Evolutionary conservation across 371 early-diverging fungal species (phyloP).

Genomic region (Mycotypha africana): DNA sequence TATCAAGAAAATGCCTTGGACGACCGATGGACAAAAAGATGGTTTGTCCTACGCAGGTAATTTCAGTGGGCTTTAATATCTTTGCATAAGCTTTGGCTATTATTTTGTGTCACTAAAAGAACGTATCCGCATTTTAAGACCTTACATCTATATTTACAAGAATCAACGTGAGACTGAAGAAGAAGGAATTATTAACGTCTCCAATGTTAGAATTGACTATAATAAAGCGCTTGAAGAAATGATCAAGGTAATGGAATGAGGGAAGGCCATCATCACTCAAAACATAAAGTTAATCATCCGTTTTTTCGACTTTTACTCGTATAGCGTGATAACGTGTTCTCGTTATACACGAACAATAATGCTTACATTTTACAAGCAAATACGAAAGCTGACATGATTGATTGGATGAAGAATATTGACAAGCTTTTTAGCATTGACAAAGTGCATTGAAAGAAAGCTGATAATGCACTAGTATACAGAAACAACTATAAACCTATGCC

Average conservation of each 20-base stretch:
- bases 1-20: conserved; percentile 56
- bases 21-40: conserved; percentile 71
- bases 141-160: conserved; percentile 74
- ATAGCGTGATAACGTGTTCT: conserved; percentile 64
- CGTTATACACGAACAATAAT: conserved; percentile 70
- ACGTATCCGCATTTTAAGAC: conserved; percentile 32
- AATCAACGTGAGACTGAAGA: conserved; percentile 59
- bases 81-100: not conserved
- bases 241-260: conserved; percentile 34
- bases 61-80: not conserved
- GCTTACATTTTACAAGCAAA: conserved; percentile 70
- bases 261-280: too few relatives aligned
- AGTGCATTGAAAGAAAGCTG: too few relatives aligned
- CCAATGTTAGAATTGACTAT: conserved; percentile 61
- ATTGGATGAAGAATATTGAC: conserved; percentile 73
- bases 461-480: too few relatives aligned
- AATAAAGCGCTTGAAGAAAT: conserved; percentile 51
- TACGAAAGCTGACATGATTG: conserved; percentile 58
- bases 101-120: not conserved
- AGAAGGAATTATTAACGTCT: conserved; percentile 66
- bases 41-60: conserved; percentile 78
- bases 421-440: too few relatives aligned
- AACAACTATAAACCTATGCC: too few relatives aligned
- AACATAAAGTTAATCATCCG: not conserved
- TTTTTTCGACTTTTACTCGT: not conserved